These are phyloP conservation scores for Stagonosporopsis tanaceti DNA, from an alignment of 2,329 filamentous ascomycete species.

Conservation along the genomic window DNA sequence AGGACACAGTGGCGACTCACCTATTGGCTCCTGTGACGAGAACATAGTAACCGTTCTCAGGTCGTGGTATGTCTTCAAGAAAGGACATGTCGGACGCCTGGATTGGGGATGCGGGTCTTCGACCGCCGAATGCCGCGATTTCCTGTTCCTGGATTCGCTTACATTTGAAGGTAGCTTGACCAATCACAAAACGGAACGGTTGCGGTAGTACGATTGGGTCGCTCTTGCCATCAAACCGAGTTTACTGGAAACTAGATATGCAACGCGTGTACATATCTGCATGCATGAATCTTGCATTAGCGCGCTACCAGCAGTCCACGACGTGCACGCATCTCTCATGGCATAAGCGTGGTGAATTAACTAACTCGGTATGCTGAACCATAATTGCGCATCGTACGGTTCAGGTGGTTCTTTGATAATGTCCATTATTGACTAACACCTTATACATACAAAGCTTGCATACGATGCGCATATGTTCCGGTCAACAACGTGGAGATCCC, in stretches of 20 bases:
- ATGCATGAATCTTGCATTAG: not conserved
- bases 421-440: not conserved
- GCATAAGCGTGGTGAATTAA: not conserved
- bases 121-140: conserved; percentile 6
- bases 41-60: conserved; percentile 58
- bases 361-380: not conserved
- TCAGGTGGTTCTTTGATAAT: not conserved
- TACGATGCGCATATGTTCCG: not conserved
- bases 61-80: conserved; percentile 32
- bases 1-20: conserved; percentile 52
- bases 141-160: conserved; percentile 27
- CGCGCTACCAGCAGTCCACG: not conserved
- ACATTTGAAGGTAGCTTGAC: not conserved
- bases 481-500: not conserved
- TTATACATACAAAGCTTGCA: not conserved
- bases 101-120: conserved; percentile 11
- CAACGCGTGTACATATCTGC: not conserved
- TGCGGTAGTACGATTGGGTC: not conserved
- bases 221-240: not conserved
- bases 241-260: not conserved
- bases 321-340: not conserved
- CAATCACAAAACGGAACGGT: conserved; percentile 20
- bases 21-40: conserved; percentile 88
- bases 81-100: conserved; percentile 26
- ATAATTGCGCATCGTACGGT: not conserved